phyloP scores from a whole-genome alignment of 2,329 filamentous ascomycete genomes.

The Cladophialophora immunda region DNA sequence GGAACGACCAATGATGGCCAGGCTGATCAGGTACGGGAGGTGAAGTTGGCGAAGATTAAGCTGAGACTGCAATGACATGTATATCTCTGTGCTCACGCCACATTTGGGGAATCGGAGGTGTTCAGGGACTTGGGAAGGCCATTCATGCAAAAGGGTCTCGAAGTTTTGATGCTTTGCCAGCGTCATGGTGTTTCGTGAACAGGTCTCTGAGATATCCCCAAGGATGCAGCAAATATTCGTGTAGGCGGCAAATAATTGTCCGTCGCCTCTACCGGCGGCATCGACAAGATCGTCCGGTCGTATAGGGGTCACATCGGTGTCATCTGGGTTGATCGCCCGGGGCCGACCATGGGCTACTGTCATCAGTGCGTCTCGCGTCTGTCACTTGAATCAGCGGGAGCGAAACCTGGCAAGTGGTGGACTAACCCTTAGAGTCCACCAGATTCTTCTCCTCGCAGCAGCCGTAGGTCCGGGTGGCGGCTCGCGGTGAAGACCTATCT shows the following conservation, averaged over 20 bases:
- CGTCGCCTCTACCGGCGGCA: slow-evolving; percentile 42
- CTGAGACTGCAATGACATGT: slow-evolving; percentile 37
- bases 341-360: slow-evolving; percentile 53
- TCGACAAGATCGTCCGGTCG: slow-evolving; percentile 47
- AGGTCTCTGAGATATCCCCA: slow-evolving; percentile 52
- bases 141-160: slow-evolving; percentile 4
- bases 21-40: slow-evolving; percentile 50
- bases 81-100: slow-evolving; percentile 1
- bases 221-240: slow-evolving; percentile 51
- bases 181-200: slow-evolving; percentile 28
- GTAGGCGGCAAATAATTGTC: slow-evolving; percentile 49
- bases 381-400: not conserved
- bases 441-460: slow-evolving; percentile 10
- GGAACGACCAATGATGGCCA: slow-evolving; percentile 51
- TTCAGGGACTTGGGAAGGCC: slow-evolving; percentile 3
- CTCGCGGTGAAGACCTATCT: slow-evolving; percentile 14
- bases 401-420: slow-evolving; percentile 2
- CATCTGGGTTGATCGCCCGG: slow-evolving; percentile 51
- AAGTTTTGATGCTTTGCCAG: slow-evolving; percentile 11
- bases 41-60: slow-evolving; percentile 53
- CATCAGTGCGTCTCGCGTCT: slow-evolving; percentile 50
- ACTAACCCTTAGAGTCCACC: slow-evolving; percentile 14
- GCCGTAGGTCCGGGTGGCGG: slow-evolving; percentile 7
- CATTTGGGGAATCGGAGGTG: slow-evolving; percentile 3
- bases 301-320: slow-evolving; percentile 51